A percentile compares a stretch with the other conserved stretches of the same genome.
Evolutionary conservation across 2,329 filamentous ascomycete genomes (phyloP).

Genomic region (Fusarium armeniacum): DNA sequence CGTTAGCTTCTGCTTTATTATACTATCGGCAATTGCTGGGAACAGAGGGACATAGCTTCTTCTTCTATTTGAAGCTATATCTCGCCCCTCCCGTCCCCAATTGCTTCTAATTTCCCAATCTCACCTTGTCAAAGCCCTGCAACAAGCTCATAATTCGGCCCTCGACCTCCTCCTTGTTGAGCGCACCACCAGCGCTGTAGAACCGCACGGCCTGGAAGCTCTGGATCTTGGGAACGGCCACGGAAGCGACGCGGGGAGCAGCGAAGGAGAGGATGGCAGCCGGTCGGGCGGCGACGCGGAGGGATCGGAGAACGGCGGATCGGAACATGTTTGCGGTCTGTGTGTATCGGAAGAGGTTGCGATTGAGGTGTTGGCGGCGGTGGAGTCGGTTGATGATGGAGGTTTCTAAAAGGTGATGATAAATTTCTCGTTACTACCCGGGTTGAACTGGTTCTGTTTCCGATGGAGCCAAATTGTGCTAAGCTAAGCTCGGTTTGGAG

Average conservation of each 20-base stretch:
- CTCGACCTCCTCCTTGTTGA: conserved; percentile 88
- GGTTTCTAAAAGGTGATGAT: conserved; percentile 53
- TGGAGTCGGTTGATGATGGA: conserved; percentile 25
- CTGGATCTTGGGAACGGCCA: conserved; percentile 72
- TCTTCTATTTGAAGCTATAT: conserved; percentile 5
- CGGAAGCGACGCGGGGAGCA: conserved; percentile 66
- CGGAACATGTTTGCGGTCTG: conserved; percentile 80
- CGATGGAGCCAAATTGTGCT: conserved; percentile 32
- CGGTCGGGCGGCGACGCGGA: conserved; percentile 64
- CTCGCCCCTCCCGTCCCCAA: neutral
- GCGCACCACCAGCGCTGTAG: conserved; percentile 86
- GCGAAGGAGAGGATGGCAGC: conserved; percentile 72
- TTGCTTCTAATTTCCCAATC: conserved; percentile 5
- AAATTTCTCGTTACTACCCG: conserved; percentile 61
- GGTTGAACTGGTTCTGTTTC: conserved; percentile 48
- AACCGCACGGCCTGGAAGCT: conserved; percentile 79
- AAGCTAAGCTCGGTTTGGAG: conserved; percentile 47
- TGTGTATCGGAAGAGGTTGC: conserved; percentile 7
- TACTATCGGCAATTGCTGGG: conserved; percentile 6
- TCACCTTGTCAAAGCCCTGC: conserved; percentile 93
- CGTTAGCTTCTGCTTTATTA: conserved; percentile 46
- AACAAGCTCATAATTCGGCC: conserved; percentile 92
- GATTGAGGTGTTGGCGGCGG: conserved; percentile 35
- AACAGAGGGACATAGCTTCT: neutral
- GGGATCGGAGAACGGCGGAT: conserved; percentile 83